These are phyloP conservation scores for Bolboschoenus planiculmis DNA, from an alignment of 176 grass and related monocot genomes.

Conservation along the genomic window DNA sequence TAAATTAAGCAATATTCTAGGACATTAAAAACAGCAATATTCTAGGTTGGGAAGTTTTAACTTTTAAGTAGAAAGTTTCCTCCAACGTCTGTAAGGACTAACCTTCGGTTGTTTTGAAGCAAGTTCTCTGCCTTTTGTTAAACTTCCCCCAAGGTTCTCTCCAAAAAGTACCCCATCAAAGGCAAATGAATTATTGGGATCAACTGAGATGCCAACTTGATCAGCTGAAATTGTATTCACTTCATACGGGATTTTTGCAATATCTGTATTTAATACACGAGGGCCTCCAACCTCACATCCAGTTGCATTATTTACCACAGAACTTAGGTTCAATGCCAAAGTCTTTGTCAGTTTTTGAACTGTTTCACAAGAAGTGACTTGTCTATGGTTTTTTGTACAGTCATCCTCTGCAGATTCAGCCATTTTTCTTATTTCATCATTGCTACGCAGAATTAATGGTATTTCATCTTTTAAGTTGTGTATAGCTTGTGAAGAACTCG, in stretches of 20 bases:
- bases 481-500: background rate
- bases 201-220: slow-evolving; percentile 7
- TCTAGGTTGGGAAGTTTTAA: background rate
- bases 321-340: background rate
- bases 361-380: background rate
- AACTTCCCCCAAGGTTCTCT: background rate
- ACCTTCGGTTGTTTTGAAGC: slow-evolving; percentile 16
- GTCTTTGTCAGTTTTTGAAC: background rate
- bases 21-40: too few species aligned
- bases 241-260: background rate
- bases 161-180: background rate
- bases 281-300: background rate
- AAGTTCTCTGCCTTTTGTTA: background rate
- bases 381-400: background rate
- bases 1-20: background rate
- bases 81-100: background rate
- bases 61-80: background rate
- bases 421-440: slow-evolving; percentile 13
- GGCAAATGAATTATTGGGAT: background rate
- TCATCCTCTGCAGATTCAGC: background rate
- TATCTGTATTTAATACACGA: background rate
- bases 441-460: slow-evolving; percentile 8
- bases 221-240: background rate
- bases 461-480: background rate
- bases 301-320: background rate